phyloP scores from a whole-genome alignment of 2,329 filamentous ascomycete species.

The Hymenoscyphus linearis region DNA sequence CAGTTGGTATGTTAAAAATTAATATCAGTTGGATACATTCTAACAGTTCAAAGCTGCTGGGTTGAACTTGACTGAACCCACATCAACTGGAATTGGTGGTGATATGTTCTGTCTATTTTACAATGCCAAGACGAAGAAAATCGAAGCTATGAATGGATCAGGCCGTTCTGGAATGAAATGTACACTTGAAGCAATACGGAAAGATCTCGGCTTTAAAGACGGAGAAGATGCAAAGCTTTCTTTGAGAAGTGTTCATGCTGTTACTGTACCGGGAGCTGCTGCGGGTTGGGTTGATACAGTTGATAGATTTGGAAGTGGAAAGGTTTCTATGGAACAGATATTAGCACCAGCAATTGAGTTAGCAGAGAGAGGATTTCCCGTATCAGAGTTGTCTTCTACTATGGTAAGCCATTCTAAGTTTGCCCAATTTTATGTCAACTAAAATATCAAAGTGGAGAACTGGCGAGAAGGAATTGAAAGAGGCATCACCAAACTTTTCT shows the following conservation, averaged over 20 bases:
- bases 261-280: constrained; percentile 83
- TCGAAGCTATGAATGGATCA: constrained; percentile 86
- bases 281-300: constrained; percentile 92
- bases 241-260: constrained; percentile 69
- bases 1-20: constrained; percentile 58
- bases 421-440: background rate
- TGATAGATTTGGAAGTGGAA: constrained; percentile 84
- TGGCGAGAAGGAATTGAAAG: constrained; percentile 57
- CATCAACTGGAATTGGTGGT: constrained; percentile 89
- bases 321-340: constrained; percentile 69
- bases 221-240: constrained; percentile 59
- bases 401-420: constrained; percentile 21
- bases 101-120: constrained; percentile 97
- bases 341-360: constrained; percentile 78
- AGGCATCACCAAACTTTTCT: constrained; percentile 75
- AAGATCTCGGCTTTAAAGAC: constrained; percentile 60
- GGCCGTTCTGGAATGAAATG: constrained; percentile 70
- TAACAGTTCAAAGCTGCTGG: constrained; percentile 60
- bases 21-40: background rate
- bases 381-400: constrained; percentile 60
- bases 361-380: constrained; percentile 83
- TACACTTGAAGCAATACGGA: constrained; percentile 64
- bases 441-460: constrained; percentile 58
- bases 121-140: constrained; percentile 73
- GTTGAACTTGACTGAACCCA: constrained; percentile 89